phyloP scores from a whole-genome alignment of 176 grass and related monocot species.

The Triticum timopheevii region DNA sequence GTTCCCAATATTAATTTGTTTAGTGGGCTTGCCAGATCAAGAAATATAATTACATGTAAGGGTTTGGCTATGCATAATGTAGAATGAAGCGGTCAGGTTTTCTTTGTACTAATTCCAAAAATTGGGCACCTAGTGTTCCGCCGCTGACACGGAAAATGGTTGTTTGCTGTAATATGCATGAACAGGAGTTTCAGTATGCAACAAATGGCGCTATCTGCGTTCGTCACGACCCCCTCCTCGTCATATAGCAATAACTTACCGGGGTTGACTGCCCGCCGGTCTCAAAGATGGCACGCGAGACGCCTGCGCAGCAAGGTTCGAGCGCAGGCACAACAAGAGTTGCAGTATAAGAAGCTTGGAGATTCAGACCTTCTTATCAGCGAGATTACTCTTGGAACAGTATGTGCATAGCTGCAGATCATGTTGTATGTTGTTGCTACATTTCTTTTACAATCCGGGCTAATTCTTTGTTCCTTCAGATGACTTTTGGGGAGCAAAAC shows the following conservation, averaged over 20 bases:
- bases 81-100: neutral
- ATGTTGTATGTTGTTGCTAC: neutral
- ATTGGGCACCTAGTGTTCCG: neutral
- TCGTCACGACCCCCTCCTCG: neutral
- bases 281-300: slow-evolving; percentile 8
- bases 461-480: neutral
- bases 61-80: neutral
- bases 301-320: neutral
- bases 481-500: slow-evolving; percentile 46
- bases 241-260: neutral
- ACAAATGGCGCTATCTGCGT: slow-evolving; percentile 35
- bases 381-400: slow-evolving; percentile 67
- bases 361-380: slow-evolving; percentile 66
- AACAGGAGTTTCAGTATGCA: slow-evolving; percentile 35
- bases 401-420: slow-evolving; percentile 19
- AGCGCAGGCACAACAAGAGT: slow-evolving; percentile 2
- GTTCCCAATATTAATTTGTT: neutral
- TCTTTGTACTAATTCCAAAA: neutral
- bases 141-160: neutral
- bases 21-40: neutral
- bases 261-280: neutral
- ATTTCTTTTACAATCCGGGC: neutral
- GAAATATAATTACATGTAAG: neutral
- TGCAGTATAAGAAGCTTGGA: slow-evolving; percentile 63
- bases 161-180: slow-evolving; percentile 1